A percentile compares a stretch with the other conserved stretches of the same genome.
Conservation (phyloP, 2,329 filamentous ascomycete genomes). For the Penicillium sp. region DNA sequence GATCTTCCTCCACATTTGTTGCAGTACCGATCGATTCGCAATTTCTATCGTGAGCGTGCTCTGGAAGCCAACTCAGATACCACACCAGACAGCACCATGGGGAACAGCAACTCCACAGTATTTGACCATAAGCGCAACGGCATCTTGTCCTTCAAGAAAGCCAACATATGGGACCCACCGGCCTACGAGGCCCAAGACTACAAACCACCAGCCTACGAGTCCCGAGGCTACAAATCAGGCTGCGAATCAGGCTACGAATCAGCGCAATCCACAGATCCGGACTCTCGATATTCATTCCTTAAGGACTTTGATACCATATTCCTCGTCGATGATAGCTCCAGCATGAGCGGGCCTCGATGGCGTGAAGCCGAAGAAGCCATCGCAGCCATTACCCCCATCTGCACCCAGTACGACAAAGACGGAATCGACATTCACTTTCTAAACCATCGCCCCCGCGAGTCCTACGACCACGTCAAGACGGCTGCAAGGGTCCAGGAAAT, state of each 20-base stretch:
- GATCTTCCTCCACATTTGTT: constrained; percentile 14
- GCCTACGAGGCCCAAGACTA: constrained; percentile 11
- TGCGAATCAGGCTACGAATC: too few species aligned
- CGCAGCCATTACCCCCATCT: constrained; percentile 70
- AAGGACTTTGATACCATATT: constrained; percentile 78
- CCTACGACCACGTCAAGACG: constrained; percentile 61
- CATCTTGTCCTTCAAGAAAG: constrained; percentile 4
- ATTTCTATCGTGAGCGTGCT: neutral
- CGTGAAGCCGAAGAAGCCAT: constrained; percentile 66
- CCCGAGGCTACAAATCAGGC: too few species aligned
- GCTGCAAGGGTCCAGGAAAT: constrained; percentile 58
- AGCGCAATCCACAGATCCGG: constrained; percentile 29
- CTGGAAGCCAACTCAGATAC: neutral
- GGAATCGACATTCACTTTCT: constrained; percentile 91
- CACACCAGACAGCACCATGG: constrained; percentile 4
- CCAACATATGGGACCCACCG: constrained; percentile 11
- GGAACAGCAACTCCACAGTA: neutral
- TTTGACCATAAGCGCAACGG: neutral
- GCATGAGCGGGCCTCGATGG: constrained; percentile 77
- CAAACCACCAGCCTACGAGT: constrained; percentile 19
- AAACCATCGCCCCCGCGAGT: constrained; percentile 56
- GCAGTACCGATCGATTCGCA: constrained; percentile 9
- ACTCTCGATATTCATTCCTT: constrained; percentile 73
- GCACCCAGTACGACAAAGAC: constrained; percentile 70
- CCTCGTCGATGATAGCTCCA: constrained; percentile 85